phyloP scores from a whole-genome alignment of 202 grass and related monocot genomes.

The Schoenoplectus triqueter region DNA sequence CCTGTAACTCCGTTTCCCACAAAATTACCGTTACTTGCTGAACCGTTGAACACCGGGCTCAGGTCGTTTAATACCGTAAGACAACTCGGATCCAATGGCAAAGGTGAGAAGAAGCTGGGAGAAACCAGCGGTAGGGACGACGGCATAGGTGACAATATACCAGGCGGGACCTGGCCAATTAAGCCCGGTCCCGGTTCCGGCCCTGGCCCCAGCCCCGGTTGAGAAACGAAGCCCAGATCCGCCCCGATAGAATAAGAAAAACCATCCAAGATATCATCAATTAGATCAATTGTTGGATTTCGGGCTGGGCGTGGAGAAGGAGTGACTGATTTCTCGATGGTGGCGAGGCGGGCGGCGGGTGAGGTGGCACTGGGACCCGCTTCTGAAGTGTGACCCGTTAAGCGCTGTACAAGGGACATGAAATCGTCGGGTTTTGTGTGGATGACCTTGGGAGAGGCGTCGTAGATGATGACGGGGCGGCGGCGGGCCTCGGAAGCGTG shows the following conservation, averaged over 20 bases:
- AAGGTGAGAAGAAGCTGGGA: conserved; percentile 67
- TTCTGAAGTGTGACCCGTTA: conserved; percentile 62
- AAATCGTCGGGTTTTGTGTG: conserved; percentile 82
- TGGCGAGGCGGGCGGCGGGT: conserved; percentile 78
- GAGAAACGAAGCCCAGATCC: conserved; percentile 15
- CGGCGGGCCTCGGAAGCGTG: conserved; percentile 13
- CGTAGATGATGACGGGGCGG: conserved; percentile 89
- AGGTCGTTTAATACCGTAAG: conserved; percentile 72
- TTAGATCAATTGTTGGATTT: conserved; percentile 32
- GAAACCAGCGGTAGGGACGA: conserved; percentile 56
- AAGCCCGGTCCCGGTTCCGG: conserved; percentile 16
- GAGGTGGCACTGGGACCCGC: conserved; percentile 64
- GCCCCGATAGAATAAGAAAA: neutral
- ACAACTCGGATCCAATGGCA: conserved; percentile 56
- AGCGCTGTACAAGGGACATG: conserved; percentile 87
- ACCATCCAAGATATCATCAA: conserved; percentile 9
- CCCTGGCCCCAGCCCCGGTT: conserved; percentile 1
- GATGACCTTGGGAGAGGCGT: conserved; percentile 93
- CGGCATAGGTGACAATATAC: conserved; percentile 79
- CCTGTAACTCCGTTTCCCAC: conserved; percentile 16
- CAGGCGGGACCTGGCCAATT: conserved; percentile 28
- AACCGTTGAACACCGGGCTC: conserved; percentile 57
- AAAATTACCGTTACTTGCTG: neutral
- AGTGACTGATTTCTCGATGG: conserved; percentile 72
- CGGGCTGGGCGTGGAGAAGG: conserved; percentile 35